phyloP scores from a whole-genome alignment of 768 basidiomycete species.

The Boletus barrowsii region DNA sequence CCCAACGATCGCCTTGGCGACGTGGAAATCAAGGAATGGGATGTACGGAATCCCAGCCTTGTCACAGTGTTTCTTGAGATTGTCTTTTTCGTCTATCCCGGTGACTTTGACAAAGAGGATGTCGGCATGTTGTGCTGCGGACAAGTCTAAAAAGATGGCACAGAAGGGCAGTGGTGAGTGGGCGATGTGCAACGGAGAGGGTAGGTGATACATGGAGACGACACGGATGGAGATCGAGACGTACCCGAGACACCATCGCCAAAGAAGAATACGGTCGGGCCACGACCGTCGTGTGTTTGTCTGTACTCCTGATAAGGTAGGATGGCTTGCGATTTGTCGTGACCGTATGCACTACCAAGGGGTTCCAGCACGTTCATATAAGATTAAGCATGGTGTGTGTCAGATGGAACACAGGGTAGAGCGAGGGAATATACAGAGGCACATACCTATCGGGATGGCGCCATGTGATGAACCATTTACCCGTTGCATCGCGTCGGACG shows the following conservation, averaged over 20 bases:
- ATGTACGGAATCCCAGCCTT: conserved; percentile 77
- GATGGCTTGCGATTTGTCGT: conserved; percentile 96
- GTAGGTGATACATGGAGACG: neutral
- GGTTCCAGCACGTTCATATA: neutral
- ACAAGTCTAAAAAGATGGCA: conserved; percentile 60
- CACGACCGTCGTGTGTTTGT: conserved; percentile 13
- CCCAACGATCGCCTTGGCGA: conserved; percentile 57
- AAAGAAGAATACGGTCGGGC: conserved; percentile 89
- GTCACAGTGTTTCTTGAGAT: conserved; percentile 80
- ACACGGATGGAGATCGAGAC: conserved; percentile 18
- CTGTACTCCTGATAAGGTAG: conserved; percentile 70
- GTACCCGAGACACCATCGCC: conserved; percentile 95
- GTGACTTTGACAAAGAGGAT: conserved; percentile 92
- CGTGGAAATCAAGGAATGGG: conserved; percentile 68
- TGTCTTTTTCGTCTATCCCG: conserved; percentile 67
- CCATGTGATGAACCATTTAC: conserved; percentile 75
- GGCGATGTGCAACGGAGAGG: neutral
- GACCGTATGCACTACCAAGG: conserved; percentile 67
- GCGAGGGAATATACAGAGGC: neutral
- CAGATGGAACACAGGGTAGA: neutral
- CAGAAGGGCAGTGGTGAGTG: neutral
- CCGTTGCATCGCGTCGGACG: conserved; percentile 61
- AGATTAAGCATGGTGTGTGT: neutral
- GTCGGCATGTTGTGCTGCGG: conserved; percentile 90
- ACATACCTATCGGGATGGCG: conserved; percentile 82